Evolutionary conservation across 2,329 filamentous ascomycete genomes (phyloP).

Genomic region (Talaromyces sp.): DNA sequence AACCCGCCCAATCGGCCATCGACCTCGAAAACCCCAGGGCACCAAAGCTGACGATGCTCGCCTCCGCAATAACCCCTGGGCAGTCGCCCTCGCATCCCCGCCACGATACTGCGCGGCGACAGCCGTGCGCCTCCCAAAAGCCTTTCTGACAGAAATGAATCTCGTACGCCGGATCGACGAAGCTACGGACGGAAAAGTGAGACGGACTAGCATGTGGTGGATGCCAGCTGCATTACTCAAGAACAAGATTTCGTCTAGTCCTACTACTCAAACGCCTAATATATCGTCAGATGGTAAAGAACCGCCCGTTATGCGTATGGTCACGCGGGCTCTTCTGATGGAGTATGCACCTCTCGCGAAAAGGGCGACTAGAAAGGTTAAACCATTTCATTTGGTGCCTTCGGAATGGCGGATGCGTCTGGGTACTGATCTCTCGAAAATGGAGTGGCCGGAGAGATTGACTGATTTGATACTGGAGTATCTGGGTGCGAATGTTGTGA

Average conservation of each 20-base stretch:
- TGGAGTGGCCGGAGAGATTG: constrained; percentile 50
- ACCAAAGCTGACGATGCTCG: constrained; percentile 26
- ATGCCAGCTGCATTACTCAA: constrained; percentile 33
- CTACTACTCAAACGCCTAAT: neutral
- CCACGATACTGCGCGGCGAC: constrained; percentile 34
- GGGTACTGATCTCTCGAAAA: constrained; percentile 26
- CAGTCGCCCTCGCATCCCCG: constrained; percentile 37
- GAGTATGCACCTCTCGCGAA: constrained; percentile 15
- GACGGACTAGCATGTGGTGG: constrained; percentile 27
- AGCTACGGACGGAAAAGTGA: constrained; percentile 8
- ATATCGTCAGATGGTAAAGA: neutral
- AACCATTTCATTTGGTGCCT: neutral
- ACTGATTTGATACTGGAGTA: constrained; percentile 38
- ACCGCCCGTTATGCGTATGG: constrained; percentile 27
- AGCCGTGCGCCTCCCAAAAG: constrained; percentile 31
- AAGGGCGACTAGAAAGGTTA: constrained; percentile 11
- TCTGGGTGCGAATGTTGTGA: constrained; percentile 36
- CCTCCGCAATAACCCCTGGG: constrained; percentile 40
- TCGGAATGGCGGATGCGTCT: constrained; percentile 16
- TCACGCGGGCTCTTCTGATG: constrained; percentile 28
- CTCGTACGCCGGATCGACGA: constrained; percentile 30
- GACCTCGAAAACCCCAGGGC: constrained; percentile 27
- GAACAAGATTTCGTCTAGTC: constrained; percentile 26
- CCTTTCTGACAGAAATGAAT: constrained; percentile 35
- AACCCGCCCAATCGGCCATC: constrained; percentile 12